Conservation (phyloP, 495 filamentous ascomycete species). For the Aspergillus baeticus region DNA sequence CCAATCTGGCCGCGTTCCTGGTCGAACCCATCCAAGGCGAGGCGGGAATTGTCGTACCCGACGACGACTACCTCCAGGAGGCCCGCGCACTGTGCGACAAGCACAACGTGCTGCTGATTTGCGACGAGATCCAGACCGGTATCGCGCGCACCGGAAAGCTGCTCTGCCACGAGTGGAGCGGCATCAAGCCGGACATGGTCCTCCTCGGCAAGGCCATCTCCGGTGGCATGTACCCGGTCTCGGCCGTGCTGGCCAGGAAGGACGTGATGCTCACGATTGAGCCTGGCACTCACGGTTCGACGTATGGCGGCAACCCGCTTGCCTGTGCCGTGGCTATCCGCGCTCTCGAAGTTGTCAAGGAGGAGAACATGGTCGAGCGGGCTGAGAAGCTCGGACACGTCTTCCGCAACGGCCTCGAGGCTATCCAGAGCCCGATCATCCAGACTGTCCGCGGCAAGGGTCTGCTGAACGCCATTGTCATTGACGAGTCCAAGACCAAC, state of each 20-base stretch:
- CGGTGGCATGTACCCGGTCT: conserved; percentile 98
- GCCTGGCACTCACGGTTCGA: conserved; percentile 94
- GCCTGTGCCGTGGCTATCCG: conserved; percentile 95
- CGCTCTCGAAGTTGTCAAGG: conserved; percentile 89
- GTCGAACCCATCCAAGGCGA: conserved; percentile 98
- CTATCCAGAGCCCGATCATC: conserved; percentile 76
- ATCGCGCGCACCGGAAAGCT: conserved; percentile 93
- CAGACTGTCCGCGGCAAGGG: conserved; percentile 87
- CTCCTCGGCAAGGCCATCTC: conserved; percentile 96
- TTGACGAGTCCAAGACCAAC: conserved; percentile 83
- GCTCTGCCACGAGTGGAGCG: conserved; percentile 91
- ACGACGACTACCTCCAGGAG: conserved; percentile 80
- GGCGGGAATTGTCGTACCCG: conserved; percentile 93
- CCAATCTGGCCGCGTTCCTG: conserved; percentile 87
- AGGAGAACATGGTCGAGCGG: conserved; percentile 81
- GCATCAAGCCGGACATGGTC: conserved; percentile 92
- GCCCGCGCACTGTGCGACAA: conserved; percentile 87
- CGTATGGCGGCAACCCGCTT: conserved; percentile 97
- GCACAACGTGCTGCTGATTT: conserved; percentile 92
- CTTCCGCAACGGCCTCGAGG: conserved; percentile 76
- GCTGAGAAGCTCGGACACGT: conserved; percentile 77
- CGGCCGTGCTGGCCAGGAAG: conserved; percentile 82
- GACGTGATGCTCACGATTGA: conserved; percentile 98
- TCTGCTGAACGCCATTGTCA: conserved; percentile 92
- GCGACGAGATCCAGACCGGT: conserved; percentile 97